Conservation (phyloP, 371 early-diverging fungal genomes). For the Synchytrium microbalum region DNA sequence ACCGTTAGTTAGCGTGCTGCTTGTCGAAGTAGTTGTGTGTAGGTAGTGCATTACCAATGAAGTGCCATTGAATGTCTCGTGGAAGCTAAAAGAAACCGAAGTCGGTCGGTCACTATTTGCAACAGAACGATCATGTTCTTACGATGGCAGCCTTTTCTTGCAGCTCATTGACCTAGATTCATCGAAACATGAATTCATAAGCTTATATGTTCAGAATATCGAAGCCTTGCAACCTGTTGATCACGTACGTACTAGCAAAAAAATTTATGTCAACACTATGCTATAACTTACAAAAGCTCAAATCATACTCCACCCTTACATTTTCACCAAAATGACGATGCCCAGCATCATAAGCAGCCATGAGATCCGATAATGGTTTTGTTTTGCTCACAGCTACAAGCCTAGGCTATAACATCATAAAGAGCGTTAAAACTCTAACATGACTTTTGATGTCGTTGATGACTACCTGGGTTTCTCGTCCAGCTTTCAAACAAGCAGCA, state of each 20-base stretch:
- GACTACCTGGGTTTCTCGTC: background rate
- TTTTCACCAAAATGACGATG: slow-evolving; percentile 96
- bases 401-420: slow-evolving; percentile 23
- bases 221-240: too few relatives aligned
- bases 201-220: too few relatives aligned
- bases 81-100: slow-evolving; percentile 26
- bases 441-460: background rate
- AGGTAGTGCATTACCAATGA: slow-evolving; percentile 57
- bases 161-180: slow-evolving; percentile 69
- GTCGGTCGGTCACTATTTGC: slow-evolving; percentile 1
- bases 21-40: background rate
- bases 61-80: slow-evolving; percentile 78
- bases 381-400: slow-evolving; percentile 91
- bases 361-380: slow-evolving; percentile 74
- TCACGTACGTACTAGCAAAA: slow-evolving; percentile 17
- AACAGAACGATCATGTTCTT: slow-evolving; percentile 11
- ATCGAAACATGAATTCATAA: too few relatives aligned
- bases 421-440: background rate
- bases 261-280: too few relatives aligned
- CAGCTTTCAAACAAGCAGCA: background rate
- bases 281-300: too few relatives aligned
- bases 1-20: background rate
- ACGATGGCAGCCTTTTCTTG: slow-evolving; percentile 78
- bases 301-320: slow-evolving; percentile 40
- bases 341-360: slow-evolving; percentile 65